A percentile compares a stretch with the other conserved stretches of the same genome.
phyloP scores from a whole-genome alignment of 129 eudicot genomes.

The Artemisia tridentata region DNA sequence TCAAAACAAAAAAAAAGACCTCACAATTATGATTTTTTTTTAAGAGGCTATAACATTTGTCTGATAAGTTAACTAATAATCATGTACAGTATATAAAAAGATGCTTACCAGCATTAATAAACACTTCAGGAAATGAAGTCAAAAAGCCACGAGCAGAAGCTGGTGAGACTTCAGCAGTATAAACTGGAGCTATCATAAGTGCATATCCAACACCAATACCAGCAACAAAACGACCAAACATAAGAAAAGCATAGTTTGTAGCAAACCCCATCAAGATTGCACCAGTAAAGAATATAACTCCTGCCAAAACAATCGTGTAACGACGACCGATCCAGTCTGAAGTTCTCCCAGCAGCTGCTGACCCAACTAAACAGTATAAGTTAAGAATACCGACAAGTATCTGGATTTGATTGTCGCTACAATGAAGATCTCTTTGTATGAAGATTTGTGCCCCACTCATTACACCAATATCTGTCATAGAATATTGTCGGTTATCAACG shows the following conservation, averaged over 20 bases:
- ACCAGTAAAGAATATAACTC: constrained; percentile 55
- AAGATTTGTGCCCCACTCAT: constrained; percentile 70
- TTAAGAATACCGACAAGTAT: constrained; percentile 53
- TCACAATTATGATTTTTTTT: too few species aligned
- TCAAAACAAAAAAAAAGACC: too few species aligned
- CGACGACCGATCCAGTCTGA: constrained; percentile 82
- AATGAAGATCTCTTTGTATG: constrained; percentile 32
- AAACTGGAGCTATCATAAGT: constrained; percentile 67
- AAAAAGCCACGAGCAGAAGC: constrained; percentile 70
- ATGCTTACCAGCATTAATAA: constrained; percentile 47
- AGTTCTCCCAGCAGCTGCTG: constrained; percentile 61
- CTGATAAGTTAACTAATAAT: too few species aligned
- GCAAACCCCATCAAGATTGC: constrained; percentile 77
- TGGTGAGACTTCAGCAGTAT: constrained; percentile 65
- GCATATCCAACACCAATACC: constrained; percentile 77
- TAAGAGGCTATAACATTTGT: too few species aligned
- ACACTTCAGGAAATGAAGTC: constrained; percentile 67
- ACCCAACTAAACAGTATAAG: constrained; percentile 53
- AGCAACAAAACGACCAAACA: constrained; percentile 71
- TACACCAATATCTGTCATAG: constrained; percentile 64
- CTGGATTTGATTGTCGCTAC: constrained; percentile 41
- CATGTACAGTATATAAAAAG: background rate
- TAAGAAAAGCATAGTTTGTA: constrained; percentile 52
- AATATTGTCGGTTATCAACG: background rate
- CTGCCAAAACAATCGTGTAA: constrained; percentile 59